Evolutionary conservation across 1,284 basidiomycete genomes (phyloP).

Genomic region (Marasmius sp.): DNA sequence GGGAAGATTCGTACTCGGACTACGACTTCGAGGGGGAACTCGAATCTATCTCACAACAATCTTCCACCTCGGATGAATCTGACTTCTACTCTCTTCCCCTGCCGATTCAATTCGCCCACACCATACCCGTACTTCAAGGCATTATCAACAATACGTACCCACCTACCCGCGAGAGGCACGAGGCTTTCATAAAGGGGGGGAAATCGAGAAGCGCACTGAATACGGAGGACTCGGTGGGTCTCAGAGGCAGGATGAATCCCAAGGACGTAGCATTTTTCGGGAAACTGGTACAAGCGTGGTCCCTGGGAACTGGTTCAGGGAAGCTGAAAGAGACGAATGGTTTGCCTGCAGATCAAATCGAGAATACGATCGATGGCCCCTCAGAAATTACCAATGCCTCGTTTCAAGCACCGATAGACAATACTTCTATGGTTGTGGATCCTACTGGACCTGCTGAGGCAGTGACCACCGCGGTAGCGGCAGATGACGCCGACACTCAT

Average conservation of each 20-base stretch:
- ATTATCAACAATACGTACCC: constrained; percentile 55
- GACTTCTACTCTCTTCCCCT: constrained; percentile 49
- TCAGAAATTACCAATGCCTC: not conserved
- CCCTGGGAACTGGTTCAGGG: constrained; percentile 36
- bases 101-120: constrained; percentile 60
- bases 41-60: constrained; percentile 23
- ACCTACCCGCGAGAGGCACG: constrained; percentile 50
- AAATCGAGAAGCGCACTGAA: constrained; percentile 41
- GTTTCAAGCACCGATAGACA: not conserved
- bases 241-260: constrained; percentile 53
- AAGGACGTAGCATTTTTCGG: constrained; percentile 49
- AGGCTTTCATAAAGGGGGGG: constrained; percentile 59
- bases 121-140: constrained; percentile 59
- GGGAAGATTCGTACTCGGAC: constrained; percentile 13
- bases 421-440: not conserved
- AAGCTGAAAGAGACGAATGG: not conserved
- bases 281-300: constrained; percentile 52
- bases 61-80: constrained; percentile 35
- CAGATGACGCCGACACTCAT: not conserved
- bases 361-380: not conserved
- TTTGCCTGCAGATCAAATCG: not conserved
- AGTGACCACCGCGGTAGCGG: not conserved
- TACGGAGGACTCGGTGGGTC: constrained; percentile 39
- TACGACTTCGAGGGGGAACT: constrained; percentile 8
- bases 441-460: not conserved